These are phyloP conservation scores for Diplotaxis tenuifolia DNA, from an alignment of 345 rosid species.

Conservation along the genomic window DNA sequence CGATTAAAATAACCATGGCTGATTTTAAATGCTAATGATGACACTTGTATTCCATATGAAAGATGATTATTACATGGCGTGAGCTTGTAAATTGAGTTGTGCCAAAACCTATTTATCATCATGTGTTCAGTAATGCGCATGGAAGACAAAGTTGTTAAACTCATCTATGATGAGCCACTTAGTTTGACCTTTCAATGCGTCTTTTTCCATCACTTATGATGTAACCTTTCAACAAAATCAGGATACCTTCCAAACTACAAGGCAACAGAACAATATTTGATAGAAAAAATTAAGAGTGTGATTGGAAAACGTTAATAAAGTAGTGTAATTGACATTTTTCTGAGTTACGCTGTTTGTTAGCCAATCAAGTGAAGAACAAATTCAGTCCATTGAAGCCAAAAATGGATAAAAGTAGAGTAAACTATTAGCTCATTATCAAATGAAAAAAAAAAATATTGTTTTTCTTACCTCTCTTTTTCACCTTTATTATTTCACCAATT, in stretches of 20 bases:
- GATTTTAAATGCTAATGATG: not conserved
- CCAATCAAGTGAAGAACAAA: no score
- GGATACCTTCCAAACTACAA: not conserved
- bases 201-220: constrained; percentile 22
- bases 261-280: not conserved
- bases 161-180: not conserved
- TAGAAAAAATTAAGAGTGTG: no score
- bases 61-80: not conserved
- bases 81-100: not conserved
- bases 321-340: no score
- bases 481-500: no score
- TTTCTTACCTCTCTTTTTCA: no score
- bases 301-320: no score
- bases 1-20: not conserved
- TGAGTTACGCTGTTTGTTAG: no score
- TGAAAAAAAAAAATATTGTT: no score
- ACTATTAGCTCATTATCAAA: no score
- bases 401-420: no score
- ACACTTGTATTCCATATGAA: not conserved
- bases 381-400: no score
- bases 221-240: not conserved
- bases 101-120: not conserved
- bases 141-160: constrained; percentile 8
- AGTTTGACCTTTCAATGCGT: constrained; percentile 17
- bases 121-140: constrained; percentile 17